Percentiles rank a stretch among this genome's conserved stretches.
Evolutionary conservation across 2,329 filamentous ascomycete species (phyloP).

Genomic region (Fusarium goolgardi): DNA sequence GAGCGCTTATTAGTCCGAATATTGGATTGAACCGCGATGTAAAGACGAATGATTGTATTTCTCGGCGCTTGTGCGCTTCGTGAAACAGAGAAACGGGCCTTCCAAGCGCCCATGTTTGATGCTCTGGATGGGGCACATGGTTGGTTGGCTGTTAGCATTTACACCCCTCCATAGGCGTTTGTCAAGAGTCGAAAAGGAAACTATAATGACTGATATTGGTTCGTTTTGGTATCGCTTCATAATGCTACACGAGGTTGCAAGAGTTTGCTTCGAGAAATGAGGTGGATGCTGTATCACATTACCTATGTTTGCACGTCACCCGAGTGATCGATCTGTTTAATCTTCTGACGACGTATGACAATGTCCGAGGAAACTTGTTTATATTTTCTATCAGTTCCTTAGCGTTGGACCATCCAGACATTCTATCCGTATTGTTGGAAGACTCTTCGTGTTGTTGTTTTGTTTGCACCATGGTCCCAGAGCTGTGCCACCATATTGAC

Average conservation of each 20-base stretch:
- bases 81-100: conserved; percentile 39
- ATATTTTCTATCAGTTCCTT: neutral
- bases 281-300: neutral
- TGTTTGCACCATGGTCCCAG: neutral
- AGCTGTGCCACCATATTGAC: neutral
- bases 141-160: conserved; percentile 36
- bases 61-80: conserved; percentile 43
- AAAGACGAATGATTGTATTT: neutral
- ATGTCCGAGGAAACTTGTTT: neutral
- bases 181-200: conserved; percentile 2
- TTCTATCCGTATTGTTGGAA: too few relatives aligned
- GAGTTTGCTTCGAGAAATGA: conserved; percentile 28
- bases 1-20: neutral
- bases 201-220: conserved; percentile 10
- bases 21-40: neutral
- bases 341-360: conserved; percentile 9
- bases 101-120: conserved; percentile 39
- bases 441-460: neutral
- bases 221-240: conserved; percentile 28
- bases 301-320: neutral
- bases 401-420: neutral
- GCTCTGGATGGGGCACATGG: conserved; percentile 17
- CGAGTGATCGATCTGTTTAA: neutral
- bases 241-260: conserved; percentile 16
- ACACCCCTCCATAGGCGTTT: conserved; percentile 11